Base-by-base conservation (phyloP, 179 eudicot species). In the Silene noctiflora region DNA sequence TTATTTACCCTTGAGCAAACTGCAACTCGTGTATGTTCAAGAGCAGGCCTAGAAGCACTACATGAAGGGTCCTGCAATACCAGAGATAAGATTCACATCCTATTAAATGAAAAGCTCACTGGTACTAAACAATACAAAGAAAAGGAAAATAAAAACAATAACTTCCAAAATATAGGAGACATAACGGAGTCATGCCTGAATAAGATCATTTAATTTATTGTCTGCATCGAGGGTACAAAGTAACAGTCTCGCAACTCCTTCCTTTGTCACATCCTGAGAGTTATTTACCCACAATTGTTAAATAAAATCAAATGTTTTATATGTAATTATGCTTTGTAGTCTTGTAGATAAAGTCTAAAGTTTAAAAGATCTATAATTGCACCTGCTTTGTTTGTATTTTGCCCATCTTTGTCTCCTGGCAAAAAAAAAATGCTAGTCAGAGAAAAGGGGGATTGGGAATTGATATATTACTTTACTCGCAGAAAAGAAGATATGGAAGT, bases 331-430 rank as follows among this genome's bases (percentile, higher is more conserved):
- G 64, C 17, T 11, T 22, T 24, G 4, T 8, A 39, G 46, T 39
- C 46, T 39, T 39, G 46, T n/a, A 21, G 22, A 27, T 16, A 22
- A 70, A 70, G 39, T 33, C 56, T 51, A 29, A 72, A 72, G 22
- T 10, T 48, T 67, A 5, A 22, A 6, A 63, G 27, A 44, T 44
- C 51, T 10, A 44, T 44, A 44, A 44, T 63, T 42, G 24, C 72
- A 91, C 94, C 98, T 90, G 92, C 74, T 85, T 88, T 51, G 69
- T 89, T 79, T 87, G 88, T 35, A 90, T 86, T 74, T 85, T 85
- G 77, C 55, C 75, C 71, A 91, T 75, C 80, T 79, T 89, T 24
- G 84, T 85, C 82, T 93, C 94, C 99, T 96, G 89, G 35, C 60
- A 56, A 33, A 65, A 59, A 58, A 76, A 79, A 64, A 25, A 44